Evolutionary conservation across 2,329 filamentous ascomycete genomes (phyloP).

Genomic region (Tricladium varicosporioides): DNA sequence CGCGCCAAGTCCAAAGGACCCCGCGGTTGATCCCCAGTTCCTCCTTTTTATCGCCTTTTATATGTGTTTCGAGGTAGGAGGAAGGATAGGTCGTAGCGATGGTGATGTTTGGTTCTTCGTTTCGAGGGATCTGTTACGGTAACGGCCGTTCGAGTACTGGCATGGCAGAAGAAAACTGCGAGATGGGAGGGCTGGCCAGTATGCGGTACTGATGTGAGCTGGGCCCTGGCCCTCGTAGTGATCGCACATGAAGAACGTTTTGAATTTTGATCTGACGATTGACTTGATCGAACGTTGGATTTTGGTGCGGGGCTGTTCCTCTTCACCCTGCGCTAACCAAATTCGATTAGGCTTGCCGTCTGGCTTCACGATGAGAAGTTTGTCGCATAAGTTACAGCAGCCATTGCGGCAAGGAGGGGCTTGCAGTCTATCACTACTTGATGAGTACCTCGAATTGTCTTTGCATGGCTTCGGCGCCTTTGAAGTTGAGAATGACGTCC

Average conservation of each 20-base stretch:
- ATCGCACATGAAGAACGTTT: slow-evolving; percentile 7
- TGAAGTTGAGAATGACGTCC: slow-evolving; percentile 14
- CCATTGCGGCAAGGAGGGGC: slow-evolving; percentile 9
- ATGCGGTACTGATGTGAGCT: slow-evolving; percentile 8
- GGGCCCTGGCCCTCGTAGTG: slow-evolving; percentile 1
- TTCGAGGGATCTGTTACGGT: slow-evolving; percentile 7
- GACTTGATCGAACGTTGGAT: slow-evolving; percentile 11
- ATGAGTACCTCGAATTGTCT: slow-evolving; percentile 13
- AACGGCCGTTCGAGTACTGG: slow-evolving; percentile 3
- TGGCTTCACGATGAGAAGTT: slow-evolving; percentile 10
- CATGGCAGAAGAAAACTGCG: background rate
- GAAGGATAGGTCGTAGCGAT: slow-evolving; percentile 13
- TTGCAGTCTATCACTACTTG: slow-evolving; percentile 12
- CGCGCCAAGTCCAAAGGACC: slow-evolving; percentile 15
- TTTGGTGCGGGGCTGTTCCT: slow-evolving; percentile 3
- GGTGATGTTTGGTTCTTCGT: slow-evolving; percentile 5
- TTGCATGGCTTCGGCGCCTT: slow-evolving; percentile 12
- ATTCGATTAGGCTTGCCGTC: slow-evolving; percentile 10
- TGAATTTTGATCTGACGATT: slow-evolving; percentile 12
- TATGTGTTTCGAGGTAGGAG: slow-evolving; percentile 13
- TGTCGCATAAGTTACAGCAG: background rate
- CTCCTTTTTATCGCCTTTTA: slow-evolving; percentile 7
- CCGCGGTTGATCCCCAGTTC: slow-evolving; percentile 5
- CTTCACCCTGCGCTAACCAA: slow-evolving; percentile 12
- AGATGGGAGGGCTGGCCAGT: slow-evolving; percentile 1